A percentile compares a stretch with the other conserved stretches of the same genome.
Evolutionary conservation across 208 protist genomes (phyloP).

Genomic region (Trichomonas vaginalis): DNA sequence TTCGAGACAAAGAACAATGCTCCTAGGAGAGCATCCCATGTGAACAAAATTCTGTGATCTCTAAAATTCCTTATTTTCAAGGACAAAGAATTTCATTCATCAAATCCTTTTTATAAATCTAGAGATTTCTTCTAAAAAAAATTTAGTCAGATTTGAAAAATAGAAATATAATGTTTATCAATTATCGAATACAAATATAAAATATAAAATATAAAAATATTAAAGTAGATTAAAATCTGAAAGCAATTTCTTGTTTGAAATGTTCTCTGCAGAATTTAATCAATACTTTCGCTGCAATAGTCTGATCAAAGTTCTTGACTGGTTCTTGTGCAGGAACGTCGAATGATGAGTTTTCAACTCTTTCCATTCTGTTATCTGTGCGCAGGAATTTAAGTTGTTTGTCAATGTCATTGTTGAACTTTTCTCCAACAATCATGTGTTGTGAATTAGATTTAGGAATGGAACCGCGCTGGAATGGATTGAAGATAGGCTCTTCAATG

Average conservation of each 20-base stretch:
- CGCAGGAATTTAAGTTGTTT: background rate
- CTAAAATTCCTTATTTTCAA: no score
- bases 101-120: no score
- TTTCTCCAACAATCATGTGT: background rate
- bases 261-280: background rate
- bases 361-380: background rate
- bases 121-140: no score
- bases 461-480: background rate
- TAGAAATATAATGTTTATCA: background rate
- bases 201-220: no score
- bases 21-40: no score
- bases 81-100: no score
- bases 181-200: background rate
- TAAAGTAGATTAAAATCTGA: background rate
- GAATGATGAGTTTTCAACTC: background rate
- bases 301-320: background rate
- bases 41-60: no score
- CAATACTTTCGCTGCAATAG: background rate
- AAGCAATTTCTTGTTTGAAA: background rate
- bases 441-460: background rate
- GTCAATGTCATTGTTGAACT: background rate
- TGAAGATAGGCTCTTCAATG: background rate
- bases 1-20: no score
- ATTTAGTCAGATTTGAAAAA: no score
- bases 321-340: background rate